Evolutionary conservation across 2,329 filamentous ascomycete species (phyloP), one percentile per base, ranked within the genome.

Genomic region (Xylariaceae sp.): DNA sequence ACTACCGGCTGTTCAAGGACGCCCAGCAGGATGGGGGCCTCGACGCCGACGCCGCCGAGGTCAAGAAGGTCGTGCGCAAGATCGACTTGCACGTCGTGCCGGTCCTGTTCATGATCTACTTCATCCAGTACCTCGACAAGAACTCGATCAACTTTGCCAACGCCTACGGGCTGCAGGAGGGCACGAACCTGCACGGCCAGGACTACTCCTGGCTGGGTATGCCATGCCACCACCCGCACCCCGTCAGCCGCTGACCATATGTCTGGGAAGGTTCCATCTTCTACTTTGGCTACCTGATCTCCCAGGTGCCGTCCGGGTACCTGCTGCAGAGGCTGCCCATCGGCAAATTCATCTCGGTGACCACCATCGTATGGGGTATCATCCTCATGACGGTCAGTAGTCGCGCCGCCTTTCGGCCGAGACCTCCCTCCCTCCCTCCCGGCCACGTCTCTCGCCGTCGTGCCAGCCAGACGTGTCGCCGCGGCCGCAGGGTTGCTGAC

Each of bases 191-290:
- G 5, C 43, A 57, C 6, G 64, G 64, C 9, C 59, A 70, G 37
- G 58, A 74, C 33, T 75, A 72, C 43, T 64, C 63, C 10, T 74
- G 70, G 70, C 56, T 70, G 8, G 48, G 58, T 59, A 50, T 25
- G 22, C 2, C 12, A 2, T 24, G 4, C 21, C 9, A 58, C 74
- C 75, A 73, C 3, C 5, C 11, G 23, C 2, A 14, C 8, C 3
- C 9, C 25, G 11, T 19, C 11, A 17, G 12, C 8, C 19, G 31
- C 37, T 44, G 16, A 45, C 18, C 16, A n/a, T 16, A 15, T 17
- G n/a, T 3, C 7, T 37, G 10, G 15, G 9, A 25, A 38, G 61
- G 60, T 13, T 69, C 64, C 10, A 68, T 71, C 33, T 72, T 72
- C 49, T 71, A 70, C 44, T 64, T 72, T 37, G 68, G 67, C 25